Percentiles rank a stretch among this genome's conserved stretches.
Conservation (phyloP, 2,329 filamentous ascomycete species). For the Amauroascus verrucosus region DNA sequence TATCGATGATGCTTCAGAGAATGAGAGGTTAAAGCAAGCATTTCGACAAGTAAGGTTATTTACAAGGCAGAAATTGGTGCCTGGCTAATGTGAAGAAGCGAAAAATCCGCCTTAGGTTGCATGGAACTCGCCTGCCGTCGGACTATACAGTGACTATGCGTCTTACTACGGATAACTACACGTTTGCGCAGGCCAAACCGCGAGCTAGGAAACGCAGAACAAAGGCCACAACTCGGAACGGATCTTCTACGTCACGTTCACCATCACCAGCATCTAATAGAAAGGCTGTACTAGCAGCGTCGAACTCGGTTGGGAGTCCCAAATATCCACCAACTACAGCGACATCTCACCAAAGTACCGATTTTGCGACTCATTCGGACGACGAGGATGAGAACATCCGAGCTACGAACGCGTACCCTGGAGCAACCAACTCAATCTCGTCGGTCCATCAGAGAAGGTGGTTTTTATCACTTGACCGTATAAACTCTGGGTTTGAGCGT, state of each 20-base stretch:
- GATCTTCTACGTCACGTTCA: constrained; percentile 18
- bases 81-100: constrained; percentile 24
- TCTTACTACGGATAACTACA: constrained; percentile 40
- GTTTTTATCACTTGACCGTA: constrained; percentile 55
- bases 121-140: constrained; percentile 45
- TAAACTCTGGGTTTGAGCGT: constrained; percentile 46
- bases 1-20: constrained; percentile 22
- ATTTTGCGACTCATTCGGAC: constrained; percentile 14
- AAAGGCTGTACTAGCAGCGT: constrained; percentile 9
- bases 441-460: constrained; percentile 58
- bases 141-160: constrained; percentile 47
- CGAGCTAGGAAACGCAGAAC: background rate
- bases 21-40: constrained; percentile 41
- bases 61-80: background rate
- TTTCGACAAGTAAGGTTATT: constrained; percentile 36
- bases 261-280: constrained; percentile 16
- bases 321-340: background rate
- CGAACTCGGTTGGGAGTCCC: constrained; percentile 6
- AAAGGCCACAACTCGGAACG: constrained; percentile 11
- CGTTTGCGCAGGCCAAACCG: constrained; percentile 21
- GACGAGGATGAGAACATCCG: constrained; percentile 46
- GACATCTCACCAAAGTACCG: background rate
- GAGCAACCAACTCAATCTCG: constrained; percentile 54
- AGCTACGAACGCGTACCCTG: constrained; percentile 54
- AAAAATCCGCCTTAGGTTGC: constrained; percentile 48